Percentiles rank a stretch among this genome's conserved stretches.
Conservation (phyloP, 2,329 filamentous ascomycete genomes). For the Lecanoromycetidae sp. region DNA sequence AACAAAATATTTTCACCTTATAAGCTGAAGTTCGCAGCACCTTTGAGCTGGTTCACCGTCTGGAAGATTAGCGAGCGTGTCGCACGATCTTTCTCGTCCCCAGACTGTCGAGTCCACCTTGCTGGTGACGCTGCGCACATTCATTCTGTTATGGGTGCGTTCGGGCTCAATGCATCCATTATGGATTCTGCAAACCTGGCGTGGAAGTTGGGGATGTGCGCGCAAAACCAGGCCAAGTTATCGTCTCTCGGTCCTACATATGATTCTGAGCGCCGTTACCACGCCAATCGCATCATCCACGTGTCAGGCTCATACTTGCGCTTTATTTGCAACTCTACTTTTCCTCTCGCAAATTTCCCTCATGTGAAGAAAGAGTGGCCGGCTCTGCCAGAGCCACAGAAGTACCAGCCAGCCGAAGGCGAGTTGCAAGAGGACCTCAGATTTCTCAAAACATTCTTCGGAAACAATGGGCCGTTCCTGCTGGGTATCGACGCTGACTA, state of each 20-base stretch:
- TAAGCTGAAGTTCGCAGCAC: conserved; percentile 24
- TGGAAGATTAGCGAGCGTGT: conserved; percentile 25
- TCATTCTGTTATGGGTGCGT: conserved; percentile 28
- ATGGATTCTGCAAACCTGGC: conserved; percentile 26
- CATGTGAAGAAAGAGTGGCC: no score
- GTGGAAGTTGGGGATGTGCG: conserved; percentile 27
- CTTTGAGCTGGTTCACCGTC: conserved; percentile 10
- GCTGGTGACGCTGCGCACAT: conserved; percentile 27
- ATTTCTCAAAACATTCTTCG: background rate
- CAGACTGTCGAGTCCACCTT: conserved; percentile 25
- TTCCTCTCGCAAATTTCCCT: conserved; percentile 5
- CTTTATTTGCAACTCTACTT: conserved; percentile 20
- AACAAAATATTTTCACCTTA: conserved; percentile 28
- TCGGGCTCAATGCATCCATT: conserved; percentile 29
- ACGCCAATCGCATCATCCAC: conserved; percentile 20
- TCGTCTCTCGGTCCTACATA: conserved; percentile 24
- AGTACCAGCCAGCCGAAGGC: background rate
- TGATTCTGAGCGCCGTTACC: conserved; percentile 22
- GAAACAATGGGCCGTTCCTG: background rate
- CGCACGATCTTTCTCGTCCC: conserved; percentile 24
- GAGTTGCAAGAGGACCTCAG: background rate
- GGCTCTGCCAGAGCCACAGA: background rate
- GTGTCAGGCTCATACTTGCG: conserved; percentile 19
- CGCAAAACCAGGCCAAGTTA: conserved; percentile 19
- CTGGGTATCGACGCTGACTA: conserved; percentile 3